phyloP scores from a whole-genome alignment of 176 grass and related monocot genomes.

The Leersia perrieri region DNA sequence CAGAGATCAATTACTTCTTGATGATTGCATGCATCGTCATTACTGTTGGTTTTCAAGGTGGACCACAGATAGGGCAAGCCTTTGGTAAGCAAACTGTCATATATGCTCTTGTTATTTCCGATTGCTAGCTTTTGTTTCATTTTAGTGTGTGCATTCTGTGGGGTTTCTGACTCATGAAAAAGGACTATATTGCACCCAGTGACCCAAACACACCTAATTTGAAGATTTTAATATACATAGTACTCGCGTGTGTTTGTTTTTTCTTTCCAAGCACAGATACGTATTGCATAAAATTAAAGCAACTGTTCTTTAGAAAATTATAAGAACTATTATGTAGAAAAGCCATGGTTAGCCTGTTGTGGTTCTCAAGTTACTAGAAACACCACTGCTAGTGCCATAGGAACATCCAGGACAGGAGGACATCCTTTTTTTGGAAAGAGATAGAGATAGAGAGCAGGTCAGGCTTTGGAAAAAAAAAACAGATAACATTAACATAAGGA shows the following conservation, averaged over 20 bases:
- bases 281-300: background rate
- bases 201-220: background rate
- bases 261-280: background rate
- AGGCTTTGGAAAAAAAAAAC: too few species aligned
- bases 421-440: too few species aligned
- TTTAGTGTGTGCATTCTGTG: background rate
- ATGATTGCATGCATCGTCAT: constrained; percentile 70
- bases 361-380: background rate
- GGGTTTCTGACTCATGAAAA: background rate
- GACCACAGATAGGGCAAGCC: constrained; percentile 77
- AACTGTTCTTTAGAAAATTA: background rate
- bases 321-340: background rate
- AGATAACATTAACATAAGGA: too few species aligned
- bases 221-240: background rate
- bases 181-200: background rate
- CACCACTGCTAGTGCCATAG: background rate
- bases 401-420: background rate
- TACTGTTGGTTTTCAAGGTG: constrained; percentile 67
- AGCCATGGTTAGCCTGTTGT: background rate
- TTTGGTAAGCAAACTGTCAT: constrained; percentile 52
- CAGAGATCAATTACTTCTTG: constrained; percentile 72
- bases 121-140: background rate
- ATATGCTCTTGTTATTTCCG: constrained; percentile 4
- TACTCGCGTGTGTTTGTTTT: background rate
- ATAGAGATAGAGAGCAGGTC: too few species aligned